Conservation (phyloP, 352 stramenopile genomes). For the Globisporangium splendens region DNA sequence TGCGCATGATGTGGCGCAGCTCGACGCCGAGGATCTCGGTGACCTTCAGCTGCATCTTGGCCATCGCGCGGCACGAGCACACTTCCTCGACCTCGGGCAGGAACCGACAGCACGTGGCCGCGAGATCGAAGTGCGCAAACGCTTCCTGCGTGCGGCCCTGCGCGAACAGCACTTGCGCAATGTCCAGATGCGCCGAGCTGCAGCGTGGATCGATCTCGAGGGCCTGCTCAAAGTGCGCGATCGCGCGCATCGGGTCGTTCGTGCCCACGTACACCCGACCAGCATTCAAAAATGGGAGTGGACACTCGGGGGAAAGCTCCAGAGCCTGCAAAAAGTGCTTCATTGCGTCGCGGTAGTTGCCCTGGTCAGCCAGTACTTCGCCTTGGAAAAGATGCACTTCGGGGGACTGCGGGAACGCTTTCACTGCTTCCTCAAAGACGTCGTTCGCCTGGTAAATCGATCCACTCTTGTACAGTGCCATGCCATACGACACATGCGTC, state of each 20-base stretch:
- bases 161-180: conserved; percentile 83
- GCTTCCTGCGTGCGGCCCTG: conserved; percentile 68
- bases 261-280: conserved; percentile 79
- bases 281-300: conserved; percentile 80
- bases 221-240: conserved; percentile 79
- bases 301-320: conserved; percentile 72
- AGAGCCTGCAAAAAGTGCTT: conserved; percentile 66
- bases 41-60: conserved; percentile 82
- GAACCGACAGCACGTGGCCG: conserved; percentile 73
- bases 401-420: conserved; percentile 58
- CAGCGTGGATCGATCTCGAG: conserved; percentile 73
- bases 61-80: conserved; percentile 70
- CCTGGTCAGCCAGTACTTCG: conserved; percentile 78
- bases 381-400: conserved; percentile 83
- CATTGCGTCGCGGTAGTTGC: conserved; percentile 81
- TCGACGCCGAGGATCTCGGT: conserved; percentile 84
- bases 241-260: conserved; percentile 77
- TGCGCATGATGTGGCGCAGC: conserved; percentile 81
- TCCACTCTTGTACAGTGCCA: conserved; percentile 84
- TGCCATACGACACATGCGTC: conserved; percentile 79
- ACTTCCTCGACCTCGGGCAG: conserved; percentile 82
- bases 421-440: conserved; percentile 68
- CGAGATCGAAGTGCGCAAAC: conserved; percentile 71
- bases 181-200: conserved; percentile 79
- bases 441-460: conserved; percentile 81